Evolutionary conservation across 192 early-diverging fungal species (phyloP), one percentile per base, ranked within the genome.

Genomic region (Coemansia sp.): DNA sequence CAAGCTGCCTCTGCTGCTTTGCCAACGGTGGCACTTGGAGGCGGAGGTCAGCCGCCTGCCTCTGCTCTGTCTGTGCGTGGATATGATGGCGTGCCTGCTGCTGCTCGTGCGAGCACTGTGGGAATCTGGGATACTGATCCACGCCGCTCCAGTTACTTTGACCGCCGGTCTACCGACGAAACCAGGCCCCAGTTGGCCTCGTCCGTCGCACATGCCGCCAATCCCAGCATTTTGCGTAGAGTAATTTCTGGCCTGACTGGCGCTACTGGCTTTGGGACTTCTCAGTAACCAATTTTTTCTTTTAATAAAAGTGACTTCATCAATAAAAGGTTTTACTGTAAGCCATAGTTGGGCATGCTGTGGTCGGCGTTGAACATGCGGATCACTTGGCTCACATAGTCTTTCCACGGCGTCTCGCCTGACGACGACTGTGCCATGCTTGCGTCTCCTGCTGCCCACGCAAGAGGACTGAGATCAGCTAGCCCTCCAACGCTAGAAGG

Each of bases 111-210:
- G 21, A 57, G 63, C 57, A 68, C 69, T 32, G 77, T 63, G 19
- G 73, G 67, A 13, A 67, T 76, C 50, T 75, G 68, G 66, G 78
- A 76, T 3, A 75, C 67, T 61, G 74, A 81, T 16, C 66, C 70
- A 21, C 73, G 78, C 16, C 73, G 78, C 14, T 76, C 78, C 6
- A 76, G 74, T 61, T 81, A 81, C 69, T 76, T 81, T 81, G 78
- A 81, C 35, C 73, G 78, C 38, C 70, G 75, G 28, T 81, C 78
- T 28, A 62, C 73, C 26, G 78, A 81, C 26, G 78, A 81, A 39
- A 38, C 52, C 13, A 57, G 74, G n/a, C 74, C 73, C n/a, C 67
- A 66, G 42, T 10, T 71, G 7, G 59, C 63, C 3, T 50, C 78
- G 9, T 68, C 78, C 2, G 66, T 64, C 17, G 55, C 68, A 9